phyloP scores from a whole-genome alignment of 169 alveolate species.

The Eimeria brunetti region DNA sequence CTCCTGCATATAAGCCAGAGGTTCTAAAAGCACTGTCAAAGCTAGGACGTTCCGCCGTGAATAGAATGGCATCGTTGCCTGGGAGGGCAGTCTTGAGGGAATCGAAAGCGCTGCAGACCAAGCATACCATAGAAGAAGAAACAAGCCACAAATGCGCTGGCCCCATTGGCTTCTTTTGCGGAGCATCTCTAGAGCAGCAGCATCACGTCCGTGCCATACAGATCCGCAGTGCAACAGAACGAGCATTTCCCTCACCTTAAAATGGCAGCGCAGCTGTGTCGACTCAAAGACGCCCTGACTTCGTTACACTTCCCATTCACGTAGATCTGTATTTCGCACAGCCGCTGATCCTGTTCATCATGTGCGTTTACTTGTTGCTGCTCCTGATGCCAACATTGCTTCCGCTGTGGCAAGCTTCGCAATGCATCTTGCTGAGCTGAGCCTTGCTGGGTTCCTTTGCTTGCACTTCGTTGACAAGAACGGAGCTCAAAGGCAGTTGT shows the following conservation, averaged over 20 bases:
- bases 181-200: not conserved
- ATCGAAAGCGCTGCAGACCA: slow-evolving; percentile 24
- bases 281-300: slow-evolving; percentile 21
- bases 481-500: not conserved
- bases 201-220: not conserved
- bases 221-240: not conserved
- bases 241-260: slow-evolving; percentile 26
- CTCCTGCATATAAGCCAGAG: not conserved
- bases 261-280: slow-evolving; percentile 32
- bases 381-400: not conserved
- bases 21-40: not conserved
- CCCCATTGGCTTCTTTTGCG: not conserved
- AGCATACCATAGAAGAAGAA: not conserved
- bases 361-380: not conserved
- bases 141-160: not conserved
- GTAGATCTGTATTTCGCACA: slow-evolving; percentile 18
- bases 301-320: slow-evolving; percentile 33
- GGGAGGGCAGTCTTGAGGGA: slow-evolving; percentile 1
- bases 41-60: not conserved
- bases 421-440: not conserved
- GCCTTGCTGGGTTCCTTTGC: not conserved
- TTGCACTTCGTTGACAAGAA: not conserved
- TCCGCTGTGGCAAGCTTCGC: not conserved
- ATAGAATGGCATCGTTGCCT: not conserved
- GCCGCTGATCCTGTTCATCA: not conserved